phyloP scores from a whole-genome alignment of 2,329 filamentous ascomycete genomes.

The Fusarium drepaniforme region DNA sequence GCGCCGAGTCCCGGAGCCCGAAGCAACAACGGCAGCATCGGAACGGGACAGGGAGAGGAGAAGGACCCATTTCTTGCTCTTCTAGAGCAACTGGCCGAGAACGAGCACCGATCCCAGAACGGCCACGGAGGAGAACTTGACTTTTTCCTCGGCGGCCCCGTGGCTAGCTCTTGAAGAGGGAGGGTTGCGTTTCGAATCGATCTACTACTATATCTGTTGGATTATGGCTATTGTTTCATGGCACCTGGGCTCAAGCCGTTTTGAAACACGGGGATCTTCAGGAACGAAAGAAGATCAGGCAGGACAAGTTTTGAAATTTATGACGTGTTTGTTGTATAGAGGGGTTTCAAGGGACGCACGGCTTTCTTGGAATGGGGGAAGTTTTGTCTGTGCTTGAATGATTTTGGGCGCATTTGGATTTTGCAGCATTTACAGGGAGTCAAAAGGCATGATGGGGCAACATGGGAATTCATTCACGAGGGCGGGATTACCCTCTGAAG shows the following conservation, averaged over 20 bases:
- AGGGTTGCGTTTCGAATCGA: background rate
- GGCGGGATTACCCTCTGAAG: conserved; percentile 27
- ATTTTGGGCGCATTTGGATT: conserved; percentile 23
- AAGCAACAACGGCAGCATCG: conserved; percentile 64
- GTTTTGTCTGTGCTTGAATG: background rate
- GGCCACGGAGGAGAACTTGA: conserved; percentile 81
- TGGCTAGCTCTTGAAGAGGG: conserved; percentile 19
- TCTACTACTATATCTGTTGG: background rate
- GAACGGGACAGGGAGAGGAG: conserved; percentile 67
- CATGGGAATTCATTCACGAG: conserved; percentile 23
- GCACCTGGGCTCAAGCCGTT: background rate
- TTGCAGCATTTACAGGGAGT: conserved; percentile 38
- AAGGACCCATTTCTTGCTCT: conserved; percentile 86
- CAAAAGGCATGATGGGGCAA: conserved; percentile 18
- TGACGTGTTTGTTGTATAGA: conserved; percentile 2
- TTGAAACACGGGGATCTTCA: conserved; percentile 7
- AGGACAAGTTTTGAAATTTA: conserved; percentile 1
- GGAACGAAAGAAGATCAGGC: background rate
- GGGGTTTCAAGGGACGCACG: conserved; percentile 11
- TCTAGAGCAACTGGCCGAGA: conserved; percentile 85
- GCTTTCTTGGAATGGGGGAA: background rate
- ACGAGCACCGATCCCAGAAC: conserved; percentile 71
- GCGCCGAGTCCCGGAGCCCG: conserved; percentile 58
- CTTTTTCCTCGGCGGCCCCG: conserved; percentile 71
- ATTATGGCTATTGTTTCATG: conserved; percentile 11